phyloP scores from a whole-genome alignment of 139 green algal genomes.

The Microglena sp. region DNA sequence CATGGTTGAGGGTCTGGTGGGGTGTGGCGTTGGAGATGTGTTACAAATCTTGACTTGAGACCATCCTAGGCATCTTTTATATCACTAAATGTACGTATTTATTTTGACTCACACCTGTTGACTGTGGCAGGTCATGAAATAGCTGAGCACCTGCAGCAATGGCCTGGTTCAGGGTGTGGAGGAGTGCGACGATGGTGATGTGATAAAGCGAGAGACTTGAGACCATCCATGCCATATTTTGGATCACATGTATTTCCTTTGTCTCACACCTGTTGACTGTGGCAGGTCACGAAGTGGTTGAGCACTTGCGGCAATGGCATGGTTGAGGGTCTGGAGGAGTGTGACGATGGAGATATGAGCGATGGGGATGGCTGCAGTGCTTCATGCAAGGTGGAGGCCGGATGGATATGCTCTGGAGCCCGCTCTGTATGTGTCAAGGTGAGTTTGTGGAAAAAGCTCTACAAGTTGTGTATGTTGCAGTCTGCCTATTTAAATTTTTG shows the following conservation, averaged over 20 bases:
- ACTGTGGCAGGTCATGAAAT: conserved; percentile 58
- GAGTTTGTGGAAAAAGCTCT: not conserved
- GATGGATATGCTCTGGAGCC: conserved; percentile 32
- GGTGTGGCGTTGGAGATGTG: too few species aligned
- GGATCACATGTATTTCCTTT: too few species aligned
- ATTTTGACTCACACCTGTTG: not conserved
- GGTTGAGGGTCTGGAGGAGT: conserved; percentile 74
- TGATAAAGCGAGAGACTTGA: conserved; percentile 60
- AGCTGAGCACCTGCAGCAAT: conserved; percentile 69
- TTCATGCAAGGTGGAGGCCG: conserved; percentile 48
- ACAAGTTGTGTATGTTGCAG: too few species aligned
- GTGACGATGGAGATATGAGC: conserved; percentile 59
- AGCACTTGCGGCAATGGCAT: conserved; percentile 69
- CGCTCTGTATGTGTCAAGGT: conserved; percentile 24
- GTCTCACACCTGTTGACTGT: not conserved
- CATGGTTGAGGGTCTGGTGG: conserved; percentile 55
- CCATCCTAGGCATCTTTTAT: too few species aligned
- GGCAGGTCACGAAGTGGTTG: conserved; percentile 62
- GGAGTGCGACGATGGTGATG: conserved; percentile 74
- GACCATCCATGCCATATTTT: conserved; percentile 48
- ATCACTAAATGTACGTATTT: too few species aligned
- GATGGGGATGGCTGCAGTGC: conserved; percentile 65
- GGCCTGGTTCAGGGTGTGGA: conserved; percentile 69
- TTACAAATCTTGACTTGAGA: too few species aligned
- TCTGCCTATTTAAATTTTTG: too few species aligned